These are phyloP conservation scores for Salvia sclarea DNA, from an alignment of 305 asterid species.

Conservation along the genomic window DNA sequence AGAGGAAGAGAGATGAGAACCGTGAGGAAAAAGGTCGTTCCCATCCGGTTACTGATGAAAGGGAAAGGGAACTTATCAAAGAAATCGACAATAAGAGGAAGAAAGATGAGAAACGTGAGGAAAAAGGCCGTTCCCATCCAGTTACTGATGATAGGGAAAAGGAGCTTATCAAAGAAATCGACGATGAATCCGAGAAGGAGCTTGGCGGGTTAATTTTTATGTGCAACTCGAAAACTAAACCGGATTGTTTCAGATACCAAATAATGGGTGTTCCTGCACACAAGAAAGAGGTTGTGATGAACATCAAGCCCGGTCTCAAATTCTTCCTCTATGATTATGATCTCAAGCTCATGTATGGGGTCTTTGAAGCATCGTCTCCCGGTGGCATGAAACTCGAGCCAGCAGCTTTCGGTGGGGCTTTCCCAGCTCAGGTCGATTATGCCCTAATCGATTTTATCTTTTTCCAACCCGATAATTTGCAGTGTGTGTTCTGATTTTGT, in stretches of 20 bases:
- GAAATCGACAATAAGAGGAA: too few relatives aligned
- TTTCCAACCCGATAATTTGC: constrained; percentile 10
- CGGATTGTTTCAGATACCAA: constrained; percentile 74
- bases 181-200: constrained; percentile 36
- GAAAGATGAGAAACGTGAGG: too few relatives aligned
- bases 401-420: constrained; percentile 73
- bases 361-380: constrained; percentile 78
- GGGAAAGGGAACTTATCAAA: too few relatives aligned
- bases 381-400: constrained; percentile 95
- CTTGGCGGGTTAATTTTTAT: constrained; percentile 83
- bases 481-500: constrained; percentile 14
- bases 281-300: constrained; percentile 68
- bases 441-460: constrained; percentile 5
- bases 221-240: constrained; percentile 89
- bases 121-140: too few relatives aligned
- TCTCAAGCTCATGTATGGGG: constrained; percentile 80
- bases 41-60: too few relatives aligned
- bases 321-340: constrained; percentile 86
- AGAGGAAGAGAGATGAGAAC: too few relatives aligned
- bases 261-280: constrained; percentile 78
- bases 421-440: constrained; percentile 78
- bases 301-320: constrained; percentile 71
- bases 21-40: too few relatives aligned
- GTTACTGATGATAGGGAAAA: constrained; percentile 40
- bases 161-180: constrained; percentile 27